A percentile compares a stretch with the other conserved stretches of the same genome.
Conservation (phyloP, 2,329 filamentous ascomycete genomes). For the Lasiodiplodia sp. region DNA sequence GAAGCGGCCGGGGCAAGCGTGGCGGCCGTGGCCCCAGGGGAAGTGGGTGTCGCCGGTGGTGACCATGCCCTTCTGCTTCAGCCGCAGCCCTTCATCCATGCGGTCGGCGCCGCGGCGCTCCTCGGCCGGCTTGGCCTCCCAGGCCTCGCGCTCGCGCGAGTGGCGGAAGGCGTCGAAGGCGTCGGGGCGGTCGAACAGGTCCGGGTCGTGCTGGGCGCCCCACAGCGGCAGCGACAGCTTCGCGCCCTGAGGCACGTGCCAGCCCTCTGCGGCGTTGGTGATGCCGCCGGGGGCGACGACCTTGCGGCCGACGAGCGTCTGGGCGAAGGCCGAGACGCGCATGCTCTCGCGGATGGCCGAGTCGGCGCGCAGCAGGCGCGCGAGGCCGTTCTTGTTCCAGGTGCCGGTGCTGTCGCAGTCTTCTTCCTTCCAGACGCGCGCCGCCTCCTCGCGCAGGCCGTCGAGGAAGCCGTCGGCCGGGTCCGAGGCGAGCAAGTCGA, state of each 20-base stretch:
- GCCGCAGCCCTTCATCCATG: conserved; percentile 5
- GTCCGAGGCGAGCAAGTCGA: conserved; percentile 32
- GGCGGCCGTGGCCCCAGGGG: conserved; percentile 41
- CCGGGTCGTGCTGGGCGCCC: conserved; percentile 46
- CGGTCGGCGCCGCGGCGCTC: background rate
- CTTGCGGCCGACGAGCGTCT: conserved; percentile 35
- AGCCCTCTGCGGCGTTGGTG: conserved; percentile 36
- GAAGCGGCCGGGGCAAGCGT: conserved; percentile 38
- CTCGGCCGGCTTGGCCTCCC: conserved; percentile 14
- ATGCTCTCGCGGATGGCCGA: conserved; percentile 42
- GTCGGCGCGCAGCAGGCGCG: conserved; percentile 38
- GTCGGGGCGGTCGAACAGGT: conserved; percentile 38
- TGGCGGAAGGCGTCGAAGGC: conserved; percentile 44
- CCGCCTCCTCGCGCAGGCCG: conserved; percentile 11
- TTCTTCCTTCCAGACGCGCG: conserved; percentile 1
- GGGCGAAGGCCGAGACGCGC: conserved; percentile 38
- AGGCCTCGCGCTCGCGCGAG: conserved; percentile 35
- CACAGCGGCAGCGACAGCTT: conserved; percentile 31
- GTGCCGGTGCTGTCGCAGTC: background rate
- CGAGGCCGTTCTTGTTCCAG: conserved; percentile 37
- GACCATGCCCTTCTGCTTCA: conserved; percentile 34
- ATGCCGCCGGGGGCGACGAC: conserved; percentile 40
- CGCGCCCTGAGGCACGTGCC: conserved; percentile 35
- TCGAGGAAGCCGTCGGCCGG: conserved; percentile 33
- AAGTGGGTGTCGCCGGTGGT: conserved; percentile 38